A percentile compares a stretch with the other conserved stretches of the same genome.
Evolutionary conservation across 108 stramenopile genomes (phyloP).

Genomic region (Mediolabrus comicus): DNA sequence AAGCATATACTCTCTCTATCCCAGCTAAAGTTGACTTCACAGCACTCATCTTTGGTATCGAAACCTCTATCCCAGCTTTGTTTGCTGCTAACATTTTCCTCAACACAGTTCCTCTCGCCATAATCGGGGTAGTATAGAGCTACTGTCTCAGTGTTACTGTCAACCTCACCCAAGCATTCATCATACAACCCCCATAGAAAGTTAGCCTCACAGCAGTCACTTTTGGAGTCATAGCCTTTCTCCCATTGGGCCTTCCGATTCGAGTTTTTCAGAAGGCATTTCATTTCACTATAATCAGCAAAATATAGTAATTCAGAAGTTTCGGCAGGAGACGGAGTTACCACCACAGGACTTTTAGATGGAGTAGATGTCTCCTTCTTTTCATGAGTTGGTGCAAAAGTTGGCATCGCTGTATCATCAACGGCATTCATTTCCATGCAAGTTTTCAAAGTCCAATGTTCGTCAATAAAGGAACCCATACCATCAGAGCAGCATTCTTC

Average conservation of each 20-base stretch:
- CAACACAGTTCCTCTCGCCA: not conserved
- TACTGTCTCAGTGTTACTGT: not conserved
- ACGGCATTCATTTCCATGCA: slow-evolving; percentile 2
- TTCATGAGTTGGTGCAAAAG: not conserved
- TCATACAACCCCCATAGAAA: slow-evolving; percentile 4
- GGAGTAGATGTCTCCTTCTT: not conserved
- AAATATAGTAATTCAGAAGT: not conserved
- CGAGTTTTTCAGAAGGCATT: slow-evolving; percentile 1
- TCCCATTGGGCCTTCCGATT: slow-evolving; percentile 10
- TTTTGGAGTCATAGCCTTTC: slow-evolving; percentile 10
- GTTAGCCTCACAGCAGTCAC: slow-evolving; percentile 21
- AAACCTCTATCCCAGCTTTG: not conserved
- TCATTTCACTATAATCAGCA: not conserved
- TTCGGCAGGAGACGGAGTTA: not conserved
- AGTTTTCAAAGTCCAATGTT: slow-evolving; percentile 16
- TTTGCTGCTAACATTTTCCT: not conserved
- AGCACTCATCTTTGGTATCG: slow-evolving; percentile 4
- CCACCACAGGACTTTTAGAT: not conserved
- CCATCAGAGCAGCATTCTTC: slow-evolving; percentile 15
- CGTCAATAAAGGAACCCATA: slow-evolving; percentile 21
- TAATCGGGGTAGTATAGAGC: slow-evolving; percentile 4
- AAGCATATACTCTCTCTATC: slow-evolving; percentile 3
- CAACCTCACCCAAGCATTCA: slow-evolving; percentile 1
- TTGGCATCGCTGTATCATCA: not conserved
- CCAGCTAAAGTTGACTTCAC: slow-evolving; percentile 7